A percentile compares a stretch with the other conserved stretches of the same genome.
These are phyloP conservation scores for Lodderomyces parapsilosis DNA, from an alignment of 1,139 yeast species.

Conservation along the genomic window DNA sequence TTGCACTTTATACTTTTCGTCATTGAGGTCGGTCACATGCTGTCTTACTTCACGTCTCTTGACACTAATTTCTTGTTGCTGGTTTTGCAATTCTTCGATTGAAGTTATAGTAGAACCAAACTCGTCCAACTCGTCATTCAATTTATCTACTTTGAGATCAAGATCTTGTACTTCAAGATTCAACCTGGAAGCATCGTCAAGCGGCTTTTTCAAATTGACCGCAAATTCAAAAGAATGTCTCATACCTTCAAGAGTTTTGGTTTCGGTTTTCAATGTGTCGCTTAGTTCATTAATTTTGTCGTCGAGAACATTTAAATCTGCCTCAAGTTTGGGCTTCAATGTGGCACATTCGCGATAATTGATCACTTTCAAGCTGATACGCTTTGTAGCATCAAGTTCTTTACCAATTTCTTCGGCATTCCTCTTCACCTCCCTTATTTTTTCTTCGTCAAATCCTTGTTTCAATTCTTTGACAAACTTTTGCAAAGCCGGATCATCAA, in stretches of 20 bases:
- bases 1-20: slow-evolving; percentile 49
- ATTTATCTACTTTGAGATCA: slow-evolving; percentile 32
- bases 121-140: slow-evolving; percentile 39
- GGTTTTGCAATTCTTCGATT: slow-evolving; percentile 52
- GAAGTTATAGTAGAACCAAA: slow-evolving; percentile 30
- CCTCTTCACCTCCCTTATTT: slow-evolving; percentile 34
- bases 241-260: slow-evolving; percentile 5
- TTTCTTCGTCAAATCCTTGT: slow-evolving; percentile 37
- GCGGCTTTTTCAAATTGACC: slow-evolving; percentile 22
- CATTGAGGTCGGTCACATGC: slow-evolving; percentile 41
- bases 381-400: slow-evolving; percentile 26
- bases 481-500: slow-evolving; percentile 41
- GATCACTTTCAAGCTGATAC: slow-evolving; percentile 29
- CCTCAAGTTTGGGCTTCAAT: slow-evolving; percentile 10
- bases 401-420: slow-evolving; percentile 32
- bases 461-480: slow-evolving; percentile 32
- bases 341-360: slow-evolving; percentile 23
- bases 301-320: slow-evolving; percentile 12
- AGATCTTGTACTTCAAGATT: slow-evolving; percentile 33
- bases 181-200: slow-evolving; percentile 37
- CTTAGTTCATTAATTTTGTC: slow-evolving; percentile 15
- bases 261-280: slow-evolving; percentile 16
- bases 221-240: slow-evolving; percentile 10
- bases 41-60: slow-evolving; percentile 48
- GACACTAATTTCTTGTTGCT: slow-evolving; percentile 42